Base-by-base conservation (phyloP, 441 rosid species). In the Raphanus hybrid region DNA sequence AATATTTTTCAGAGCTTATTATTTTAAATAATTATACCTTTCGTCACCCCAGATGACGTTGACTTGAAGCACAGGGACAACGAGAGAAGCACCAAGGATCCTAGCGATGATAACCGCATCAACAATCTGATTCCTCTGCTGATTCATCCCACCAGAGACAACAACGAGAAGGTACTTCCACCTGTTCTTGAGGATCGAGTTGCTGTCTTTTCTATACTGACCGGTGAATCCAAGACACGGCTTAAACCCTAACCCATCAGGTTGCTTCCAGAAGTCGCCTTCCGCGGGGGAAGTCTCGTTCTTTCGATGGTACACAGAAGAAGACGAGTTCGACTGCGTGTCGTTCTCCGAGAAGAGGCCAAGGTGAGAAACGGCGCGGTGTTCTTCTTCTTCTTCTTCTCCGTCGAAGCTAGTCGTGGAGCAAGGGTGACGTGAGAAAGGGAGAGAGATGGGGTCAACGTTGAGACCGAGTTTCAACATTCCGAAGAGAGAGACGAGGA, bases 1-100 rank as follows among this genome's bases (percentile, higher is more conserved):
- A 23, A 23, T 23, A 34, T 50, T 26, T 18, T 18, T 10, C 0
- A 0, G 52, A 32, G 60, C 34, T 58, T 57, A 26, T 26, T 34
- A 23, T 23, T 23, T n/a, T n/a, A n/a, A 54, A 23, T 29, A 3
- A 29, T 29, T 23, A 54, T 78, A 92, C 99, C 99, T 96, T 85
- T 96, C 99, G 80, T 96, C 99, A 15, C 94, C 97, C 99, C 98
- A 96, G 16, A 96, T 89, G 84, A 90, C 95, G 79, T 93, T 92
- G 76, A 96, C 97, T 84, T 96, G 99, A 78, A 96, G 68, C 75
- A 92, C 87, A 67, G 99, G 99, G 82, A 96, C 97, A 73, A 96
- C 98, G 27, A 96, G 82, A 77, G 99, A 88, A 82, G 99, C 99
- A 5, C 95, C 99, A 65, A 95, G 96, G 29, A 95, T 90, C 81